Evolutionary conservation across 306 rosid species (phyloP).

Genomic region (Vigna unguiculata): DNA sequence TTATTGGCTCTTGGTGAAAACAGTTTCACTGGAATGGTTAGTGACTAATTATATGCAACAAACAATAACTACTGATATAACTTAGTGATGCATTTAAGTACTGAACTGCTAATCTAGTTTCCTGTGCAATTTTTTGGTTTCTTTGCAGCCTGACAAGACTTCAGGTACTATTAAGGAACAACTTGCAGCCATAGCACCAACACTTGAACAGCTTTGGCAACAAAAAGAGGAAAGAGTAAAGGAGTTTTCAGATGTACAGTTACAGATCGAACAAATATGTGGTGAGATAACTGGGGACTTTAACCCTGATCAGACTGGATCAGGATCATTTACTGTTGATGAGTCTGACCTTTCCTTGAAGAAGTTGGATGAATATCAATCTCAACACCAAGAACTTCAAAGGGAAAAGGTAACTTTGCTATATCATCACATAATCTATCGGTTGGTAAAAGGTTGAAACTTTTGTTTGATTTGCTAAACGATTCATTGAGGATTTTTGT

Average conservation of each 20-base stretch:
- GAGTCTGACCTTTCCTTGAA: slow-evolving; percentile 80
- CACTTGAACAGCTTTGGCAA: slow-evolving; percentile 74
- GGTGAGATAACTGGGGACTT: slow-evolving; percentile 80
- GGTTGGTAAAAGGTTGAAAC: background rate
- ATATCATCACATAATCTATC: slow-evolving; percentile 21
- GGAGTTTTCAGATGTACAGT: slow-evolving; percentile 80
- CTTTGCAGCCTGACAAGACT: slow-evolving; percentile 52
- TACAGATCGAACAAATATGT: slow-evolving; percentile 86
- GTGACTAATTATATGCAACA: slow-evolving; percentile 27
- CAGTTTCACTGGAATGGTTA: slow-evolving; percentile 50
- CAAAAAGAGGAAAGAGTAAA: slow-evolving; percentile 87
- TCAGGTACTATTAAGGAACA: slow-evolving; percentile 55
- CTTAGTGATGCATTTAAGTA: slow-evolving; percentile 7
- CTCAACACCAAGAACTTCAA: slow-evolving; percentile 88
- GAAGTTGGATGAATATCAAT: slow-evolving; percentile 83
- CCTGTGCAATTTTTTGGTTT: slow-evolving; percentile 10
- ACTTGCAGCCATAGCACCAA: slow-evolving; percentile 81
- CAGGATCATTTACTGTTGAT: slow-evolving; percentile 58
- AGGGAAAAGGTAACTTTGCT: slow-evolving; percentile 75
- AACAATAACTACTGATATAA: slow-evolving; percentile 3
- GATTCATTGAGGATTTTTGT: slow-evolving; percentile 22
- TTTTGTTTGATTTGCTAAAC: slow-evolving; percentile 5
- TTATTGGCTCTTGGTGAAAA: slow-evolving; percentile 81
- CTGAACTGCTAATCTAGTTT: slow-evolving; percentile 18
- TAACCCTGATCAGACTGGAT: slow-evolving; percentile 51